Percentiles rank a stretch among this genome's conserved stretches.
These are phyloP conservation scores for Crithidia expoeki DNA, from an alignment of 208 protist species.

Conservation along the genomic window DNA sequence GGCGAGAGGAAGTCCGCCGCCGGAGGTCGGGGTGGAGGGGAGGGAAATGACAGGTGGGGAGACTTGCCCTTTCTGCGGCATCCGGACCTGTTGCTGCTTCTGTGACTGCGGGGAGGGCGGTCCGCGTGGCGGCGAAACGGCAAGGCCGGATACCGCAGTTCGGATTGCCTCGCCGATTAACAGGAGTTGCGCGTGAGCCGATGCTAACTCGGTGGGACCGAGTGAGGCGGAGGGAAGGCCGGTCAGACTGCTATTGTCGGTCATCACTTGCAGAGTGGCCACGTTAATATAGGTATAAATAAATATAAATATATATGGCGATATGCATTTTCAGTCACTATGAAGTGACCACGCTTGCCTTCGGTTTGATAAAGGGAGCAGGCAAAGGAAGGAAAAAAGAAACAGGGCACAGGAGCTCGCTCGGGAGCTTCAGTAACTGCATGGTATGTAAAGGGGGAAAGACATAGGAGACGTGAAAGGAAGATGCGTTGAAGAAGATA, in stretches of 20 bases:
- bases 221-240: neutral
- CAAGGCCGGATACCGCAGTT: conserved; percentile 1
- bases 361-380: neutral
- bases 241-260: neutral
- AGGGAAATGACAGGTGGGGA: neutral
- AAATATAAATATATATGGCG: neutral
- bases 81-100: neutral
- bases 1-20: neutral
- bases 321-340: no score
- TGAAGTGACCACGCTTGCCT: no score
- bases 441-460: neutral
- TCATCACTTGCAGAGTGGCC: neutral
- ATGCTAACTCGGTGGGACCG: conserved; percentile 8
- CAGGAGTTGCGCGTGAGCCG: conserved; percentile 27
- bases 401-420: neutral
- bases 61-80: neutral
- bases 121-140: neutral
- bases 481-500: neutral
- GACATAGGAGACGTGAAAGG: neutral
- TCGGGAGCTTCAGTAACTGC: neutral
- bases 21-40: neutral
- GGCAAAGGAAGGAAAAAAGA: neutral
- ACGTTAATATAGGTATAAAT: neutral
- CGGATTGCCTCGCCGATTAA: conserved; percentile 27
- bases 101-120: neutral